phyloP scores from a whole-genome alignment of 2,329 filamentous ascomycete species.

The Sordariomycetes sp. region DNA sequence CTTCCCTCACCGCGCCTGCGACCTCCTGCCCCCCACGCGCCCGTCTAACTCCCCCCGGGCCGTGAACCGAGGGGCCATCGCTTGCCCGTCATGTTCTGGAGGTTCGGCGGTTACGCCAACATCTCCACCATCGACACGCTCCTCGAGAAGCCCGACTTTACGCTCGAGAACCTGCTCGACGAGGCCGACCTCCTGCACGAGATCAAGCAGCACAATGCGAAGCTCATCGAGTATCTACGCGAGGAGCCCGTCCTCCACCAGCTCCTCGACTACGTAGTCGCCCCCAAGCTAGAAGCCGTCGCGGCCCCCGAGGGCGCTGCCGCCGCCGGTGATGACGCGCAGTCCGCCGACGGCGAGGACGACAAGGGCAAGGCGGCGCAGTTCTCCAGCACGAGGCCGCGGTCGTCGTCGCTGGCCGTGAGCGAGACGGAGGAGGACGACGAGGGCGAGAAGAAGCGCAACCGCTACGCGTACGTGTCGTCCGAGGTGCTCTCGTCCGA shows the following conservation, averaged over 20 bases:
- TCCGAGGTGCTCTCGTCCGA: constrained; percentile 92
- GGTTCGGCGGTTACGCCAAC: constrained; percentile 97
- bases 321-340: constrained; percentile 39
- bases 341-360: constrained; percentile 20
- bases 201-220: constrained; percentile 95
- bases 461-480: constrained; percentile 87
- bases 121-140: constrained; percentile 94
- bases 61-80: constrained; percentile 13
- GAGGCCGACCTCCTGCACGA: constrained; percentile 95
- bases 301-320: constrained; percentile 32
- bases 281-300: constrained; percentile 55
- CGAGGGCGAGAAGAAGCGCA: constrained; percentile 79
- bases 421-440: constrained; percentile 54
- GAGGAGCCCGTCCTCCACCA: constrained; percentile 76
- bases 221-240: constrained; percentile 90
- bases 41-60: constrained; percentile 16
- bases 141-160: constrained; percentile 92
- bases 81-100: constrained; percentile 88
- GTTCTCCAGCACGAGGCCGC: constrained; percentile 36
- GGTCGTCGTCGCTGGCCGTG: constrained; percentile 40
- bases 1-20: neutral
- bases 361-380: constrained; percentile 30
- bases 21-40: neutral
- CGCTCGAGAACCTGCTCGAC: constrained; percentile 89
- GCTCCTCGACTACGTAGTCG: constrained; percentile 84